A percentile compares a stretch with the other conserved stretches of the same genome.
These are phyloP conservation scores for Globisporangium parvum DNA, from an alignment of 352 stramenopile genomes.

Conservation along the genomic window DNA sequence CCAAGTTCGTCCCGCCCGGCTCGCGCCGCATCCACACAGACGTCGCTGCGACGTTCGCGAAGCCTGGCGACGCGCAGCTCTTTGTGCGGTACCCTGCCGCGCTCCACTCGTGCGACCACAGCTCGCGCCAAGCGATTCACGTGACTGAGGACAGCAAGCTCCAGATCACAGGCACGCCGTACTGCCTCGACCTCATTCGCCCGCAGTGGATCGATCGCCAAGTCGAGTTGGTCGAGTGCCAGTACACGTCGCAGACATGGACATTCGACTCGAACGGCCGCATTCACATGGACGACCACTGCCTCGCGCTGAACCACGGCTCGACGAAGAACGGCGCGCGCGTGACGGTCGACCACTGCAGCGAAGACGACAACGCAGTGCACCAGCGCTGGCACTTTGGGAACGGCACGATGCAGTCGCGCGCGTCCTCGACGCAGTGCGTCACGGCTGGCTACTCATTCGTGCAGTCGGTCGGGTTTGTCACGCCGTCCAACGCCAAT, in stretches of 20 bases:
- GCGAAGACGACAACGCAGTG: slow-evolving; percentile 20
- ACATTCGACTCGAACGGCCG: slow-evolving; percentile 34
- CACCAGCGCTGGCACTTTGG: slow-evolving; percentile 63
- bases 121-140: slow-evolving; percentile 52
- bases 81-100: slow-evolving; percentile 54
- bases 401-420: slow-evolving; percentile 48
- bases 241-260: slow-evolving; percentile 63
- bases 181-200: slow-evolving; percentile 40
- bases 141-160: slow-evolving; percentile 66
- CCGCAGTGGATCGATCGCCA: slow-evolving; percentile 48
- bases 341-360: slow-evolving; percentile 48
- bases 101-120: slow-evolving; percentile 57
- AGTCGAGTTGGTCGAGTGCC: slow-evolving; percentile 58
- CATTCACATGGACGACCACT: slow-evolving; percentile 61
- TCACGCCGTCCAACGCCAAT: slow-evolving; percentile 65
- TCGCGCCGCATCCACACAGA: slow-evolving; percentile 61
- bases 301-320: slow-evolving; percentile 61
- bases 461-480: slow-evolving; percentile 58
- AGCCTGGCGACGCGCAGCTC: slow-evolving; percentile 58
- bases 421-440: slow-evolving; percentile 39
- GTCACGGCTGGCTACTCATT: slow-evolving; percentile 79
- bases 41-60: slow-evolving; percentile 36
- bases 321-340: slow-evolving; percentile 44
- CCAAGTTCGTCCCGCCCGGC: slow-evolving; percentile 76
- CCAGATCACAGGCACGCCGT: slow-evolving; percentile 48